Conservation (phyloP, 805 yeast species). For the Kluyveromyces starmeri region DNA sequence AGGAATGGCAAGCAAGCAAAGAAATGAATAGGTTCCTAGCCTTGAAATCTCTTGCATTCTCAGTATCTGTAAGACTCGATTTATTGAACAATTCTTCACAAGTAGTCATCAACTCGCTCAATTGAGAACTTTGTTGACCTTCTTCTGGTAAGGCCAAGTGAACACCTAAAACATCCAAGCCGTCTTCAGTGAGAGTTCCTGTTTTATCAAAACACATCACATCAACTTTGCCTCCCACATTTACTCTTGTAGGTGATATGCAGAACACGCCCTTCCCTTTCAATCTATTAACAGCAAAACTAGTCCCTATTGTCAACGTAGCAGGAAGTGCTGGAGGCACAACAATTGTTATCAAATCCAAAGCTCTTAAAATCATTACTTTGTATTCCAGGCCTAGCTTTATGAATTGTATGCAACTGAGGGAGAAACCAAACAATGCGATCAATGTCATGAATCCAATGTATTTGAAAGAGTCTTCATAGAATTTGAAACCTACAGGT, state of each 20-base stretch:
- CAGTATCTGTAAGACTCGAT: constrained; percentile 24
- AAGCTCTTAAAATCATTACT: constrained; percentile 75
- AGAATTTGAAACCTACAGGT: constrained; percentile 88
- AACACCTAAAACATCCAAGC: constrained; percentile 77
- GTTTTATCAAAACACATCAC: constrained; percentile 92
- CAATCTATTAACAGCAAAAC: constrained; percentile 76
- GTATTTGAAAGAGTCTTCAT: constrained; percentile 88
- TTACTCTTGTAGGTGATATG: constrained; percentile 88
- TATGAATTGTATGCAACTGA: constrained; percentile 77
- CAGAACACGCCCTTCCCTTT: constrained; percentile 68
- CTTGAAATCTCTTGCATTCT: constrained; percentile 23
- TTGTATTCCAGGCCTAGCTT: constrained; percentile 60
- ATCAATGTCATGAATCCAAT: constrained; percentile 89
- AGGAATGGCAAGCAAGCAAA: constrained; percentile 70
- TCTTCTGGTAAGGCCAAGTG: constrained; percentile 27
- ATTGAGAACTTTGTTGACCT: constrained; percentile 12
- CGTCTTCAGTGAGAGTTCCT: constrained; percentile 96
- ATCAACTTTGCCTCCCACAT: constrained; percentile 92
- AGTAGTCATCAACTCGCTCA: constrained; percentile 21
- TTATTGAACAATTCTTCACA: constrained; percentile 20
- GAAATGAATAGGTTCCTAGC: constrained; percentile 30
- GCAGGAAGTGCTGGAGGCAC: constrained; percentile 99
- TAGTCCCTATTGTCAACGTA: constrained; percentile 91
- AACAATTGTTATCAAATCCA: constrained; percentile 91
- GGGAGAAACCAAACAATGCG: constrained; percentile 75